phyloP scores from a whole-genome alignment of 1,139 yeast species.

The Debaryomycetaceae sp. region DNA sequence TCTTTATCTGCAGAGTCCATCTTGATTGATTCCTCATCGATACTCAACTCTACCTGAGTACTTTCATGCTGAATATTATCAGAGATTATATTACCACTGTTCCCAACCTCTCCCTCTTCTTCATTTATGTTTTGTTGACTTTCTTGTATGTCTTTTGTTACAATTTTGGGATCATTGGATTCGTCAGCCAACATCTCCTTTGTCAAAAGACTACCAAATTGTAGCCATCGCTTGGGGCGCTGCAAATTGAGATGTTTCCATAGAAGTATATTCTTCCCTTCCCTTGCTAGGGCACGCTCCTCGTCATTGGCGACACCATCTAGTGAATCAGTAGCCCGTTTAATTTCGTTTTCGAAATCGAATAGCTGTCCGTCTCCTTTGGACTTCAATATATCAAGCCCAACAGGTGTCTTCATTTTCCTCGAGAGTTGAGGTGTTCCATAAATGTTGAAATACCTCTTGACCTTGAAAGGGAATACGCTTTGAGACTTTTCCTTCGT shows the following conservation, averaged over 20 bases:
- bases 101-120: not conserved
- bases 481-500: constrained; percentile 14
- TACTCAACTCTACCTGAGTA: too few species aligned
- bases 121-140: too few species aligned
- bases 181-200: constrained; percentile 12
- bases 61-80: too few species aligned
- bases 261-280: constrained; percentile 22
- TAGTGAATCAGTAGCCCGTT: constrained; percentile 10
- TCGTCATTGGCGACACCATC: constrained; percentile 6
- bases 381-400: constrained; percentile 20
- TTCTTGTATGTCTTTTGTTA: too few species aligned
- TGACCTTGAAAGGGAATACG: constrained; percentile 28
- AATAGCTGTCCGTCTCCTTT: constrained; percentile 3
- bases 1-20: too few species aligned
- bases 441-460: constrained; percentile 39
- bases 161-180: too few species aligned
- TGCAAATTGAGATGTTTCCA: constrained; percentile 30
- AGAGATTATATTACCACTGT: too few species aligned
- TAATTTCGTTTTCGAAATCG: constrained; percentile 6
- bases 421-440: constrained; percentile 45
- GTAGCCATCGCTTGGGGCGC: constrained; percentile 19
- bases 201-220: constrained; percentile 14
- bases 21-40: too few species aligned
- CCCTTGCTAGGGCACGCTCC: constrained; percentile 13
- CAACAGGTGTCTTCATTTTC: constrained; percentile 36